A percentile compares a stretch with the other conserved stretches of the same genome.
phyloP scores from a whole-genome alignment of 2,329 filamentous ascomycete species.

The Neopestalotiopsis rosae region DNA sequence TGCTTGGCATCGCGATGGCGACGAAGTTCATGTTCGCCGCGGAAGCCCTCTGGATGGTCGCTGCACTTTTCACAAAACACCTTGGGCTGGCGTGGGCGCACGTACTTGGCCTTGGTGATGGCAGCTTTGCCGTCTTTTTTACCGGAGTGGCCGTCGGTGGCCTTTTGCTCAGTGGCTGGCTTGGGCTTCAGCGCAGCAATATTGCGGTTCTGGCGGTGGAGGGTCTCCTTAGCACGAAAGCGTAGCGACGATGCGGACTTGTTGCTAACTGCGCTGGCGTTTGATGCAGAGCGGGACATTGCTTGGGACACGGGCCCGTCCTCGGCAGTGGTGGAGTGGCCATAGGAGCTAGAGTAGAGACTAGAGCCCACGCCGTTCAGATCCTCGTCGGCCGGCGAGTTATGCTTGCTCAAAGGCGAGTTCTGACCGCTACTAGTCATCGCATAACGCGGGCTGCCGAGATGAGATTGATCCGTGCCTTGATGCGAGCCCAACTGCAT shows the following conservation, averaged over 20 bases:
- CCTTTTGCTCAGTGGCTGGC: constrained; percentile 38
- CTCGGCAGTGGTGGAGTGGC: constrained; percentile 33
- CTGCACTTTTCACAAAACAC: constrained; percentile 74
- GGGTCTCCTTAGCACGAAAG: constrained; percentile 53
- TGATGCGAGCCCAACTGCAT: constrained; percentile 39
- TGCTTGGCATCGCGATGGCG: constrained; percentile 74
- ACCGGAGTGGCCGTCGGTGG: constrained; percentile 26
- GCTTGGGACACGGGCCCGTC: constrained; percentile 37
- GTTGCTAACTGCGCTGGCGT: constrained; percentile 45
- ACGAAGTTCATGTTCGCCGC: constrained; percentile 82
- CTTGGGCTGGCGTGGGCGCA: constrained; percentile 73
- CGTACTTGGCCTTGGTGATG: constrained; percentile 50
- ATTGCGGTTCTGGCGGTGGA: constrained; percentile 49
- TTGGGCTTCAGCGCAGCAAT: constrained; percentile 51
- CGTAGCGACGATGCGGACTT: constrained; percentile 52
- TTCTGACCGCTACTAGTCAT: constrained; percentile 29
- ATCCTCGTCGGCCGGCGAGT: constrained; percentile 31
- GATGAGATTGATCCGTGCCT: constrained; percentile 27
- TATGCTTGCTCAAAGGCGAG: constrained; percentile 33
- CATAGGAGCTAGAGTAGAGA: constrained; percentile 37
- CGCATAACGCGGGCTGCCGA: constrained; percentile 27
- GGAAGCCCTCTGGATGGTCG: constrained; percentile 78
- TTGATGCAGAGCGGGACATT: constrained; percentile 57
- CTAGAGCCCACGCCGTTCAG: constrained; percentile 44
- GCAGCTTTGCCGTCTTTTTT: constrained; percentile 50